These are phyloP conservation scores for Coemansia sp. DNA, from an alignment of 192 early-diverging fungal species.

Conservation along the genomic window DNA sequence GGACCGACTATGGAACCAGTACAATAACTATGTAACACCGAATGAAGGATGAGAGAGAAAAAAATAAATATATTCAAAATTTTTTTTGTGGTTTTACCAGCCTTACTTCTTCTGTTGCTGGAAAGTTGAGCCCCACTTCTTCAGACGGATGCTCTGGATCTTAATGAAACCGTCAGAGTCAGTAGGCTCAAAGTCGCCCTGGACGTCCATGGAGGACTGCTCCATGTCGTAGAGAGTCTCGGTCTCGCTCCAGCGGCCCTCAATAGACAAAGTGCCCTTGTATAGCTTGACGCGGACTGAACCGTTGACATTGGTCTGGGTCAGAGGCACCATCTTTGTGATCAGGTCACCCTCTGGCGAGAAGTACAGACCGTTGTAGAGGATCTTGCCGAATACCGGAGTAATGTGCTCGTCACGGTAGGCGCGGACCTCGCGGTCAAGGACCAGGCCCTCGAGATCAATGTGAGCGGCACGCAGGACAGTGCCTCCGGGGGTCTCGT, in stretches of 20 bases:
- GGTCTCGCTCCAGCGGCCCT: slow-evolving; percentile 85
- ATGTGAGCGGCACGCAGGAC: slow-evolving; percentile 94
- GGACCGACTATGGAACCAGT: slow-evolving; percentile 41
- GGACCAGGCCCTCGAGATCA: slow-evolving; percentile 92
- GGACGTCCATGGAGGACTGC: slow-evolving; percentile 95
- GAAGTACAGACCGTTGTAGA: slow-evolving; percentile 98
- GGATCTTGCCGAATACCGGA: slow-evolving; percentile 68
- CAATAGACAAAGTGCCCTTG: slow-evolving; percentile 91
- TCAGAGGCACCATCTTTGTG: slow-evolving; percentile 77
- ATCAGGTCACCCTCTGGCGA: slow-evolving; percentile 94
- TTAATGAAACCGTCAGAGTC: slow-evolving; percentile 99
- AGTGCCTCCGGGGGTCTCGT: slow-evolving; percentile 98
- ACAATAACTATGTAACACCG: slow-evolving; percentile 19
- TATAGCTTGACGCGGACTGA: slow-evolving; percentile 94
- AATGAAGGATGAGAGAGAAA: neutral
- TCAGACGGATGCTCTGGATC: slow-evolving; percentile 94
- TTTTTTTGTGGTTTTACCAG: neutral
- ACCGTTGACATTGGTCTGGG: slow-evolving; percentile 89
- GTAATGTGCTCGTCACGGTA: slow-evolving; percentile 92
- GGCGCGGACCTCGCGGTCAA: slow-evolving; percentile 95
- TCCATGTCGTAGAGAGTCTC: slow-evolving; percentile 93
- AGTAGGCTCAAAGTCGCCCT: slow-evolving; percentile 87
- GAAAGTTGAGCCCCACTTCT: slow-evolving; percentile 71
- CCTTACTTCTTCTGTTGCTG: slow-evolving; percentile 35
- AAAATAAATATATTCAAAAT: slow-evolving; percentile 1